Evolutionary conservation across 768 basidiomycete genomes (phyloP).

Genomic region (Rossbeevera mucosa): DNA sequence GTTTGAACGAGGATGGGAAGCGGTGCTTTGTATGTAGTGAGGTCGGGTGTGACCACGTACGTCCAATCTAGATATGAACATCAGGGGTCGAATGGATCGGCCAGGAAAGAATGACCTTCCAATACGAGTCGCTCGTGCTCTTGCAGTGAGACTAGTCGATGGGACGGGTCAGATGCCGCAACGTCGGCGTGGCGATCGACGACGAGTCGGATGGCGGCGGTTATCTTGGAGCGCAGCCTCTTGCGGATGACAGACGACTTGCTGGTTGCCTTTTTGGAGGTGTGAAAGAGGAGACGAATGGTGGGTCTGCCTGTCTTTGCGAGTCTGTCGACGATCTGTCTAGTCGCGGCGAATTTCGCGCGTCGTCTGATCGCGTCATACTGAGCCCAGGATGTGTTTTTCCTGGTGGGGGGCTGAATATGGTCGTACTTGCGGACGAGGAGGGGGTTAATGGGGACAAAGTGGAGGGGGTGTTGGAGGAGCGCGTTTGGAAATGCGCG

Average conservation of each 20-base stretch:
- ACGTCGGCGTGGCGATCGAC: conserved; percentile 14
- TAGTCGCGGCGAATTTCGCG: background rate
- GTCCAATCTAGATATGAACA: conserved; percentile 20
- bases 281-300: conserved; percentile 18
- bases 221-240: conserved; percentile 19
- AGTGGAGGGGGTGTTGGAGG: background rate
- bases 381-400: background rate
- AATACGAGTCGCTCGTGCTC: conserved; percentile 4
- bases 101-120: conserved; percentile 15
- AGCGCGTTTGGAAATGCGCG: background rate
- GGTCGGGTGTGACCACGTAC: conserved; percentile 23
- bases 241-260: conserved; percentile 21
- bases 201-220: conserved; percentile 17
- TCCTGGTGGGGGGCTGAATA: background rate
- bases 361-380: background rate
- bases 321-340: conserved; percentile 9
- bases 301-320: conserved; percentile 7
- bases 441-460: conserved; percentile 18
- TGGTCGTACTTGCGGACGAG: background rate
- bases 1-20: conserved; percentile 19
- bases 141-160: background rate
- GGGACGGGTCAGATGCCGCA: background rate
- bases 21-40: conserved; percentile 24
- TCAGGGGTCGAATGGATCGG: background rate
- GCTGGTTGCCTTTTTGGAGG: conserved; percentile 23